Conservation (phyloP, 495 filamentous ascomycete species). For the Rostrohypoxylon terebratum region DNA sequence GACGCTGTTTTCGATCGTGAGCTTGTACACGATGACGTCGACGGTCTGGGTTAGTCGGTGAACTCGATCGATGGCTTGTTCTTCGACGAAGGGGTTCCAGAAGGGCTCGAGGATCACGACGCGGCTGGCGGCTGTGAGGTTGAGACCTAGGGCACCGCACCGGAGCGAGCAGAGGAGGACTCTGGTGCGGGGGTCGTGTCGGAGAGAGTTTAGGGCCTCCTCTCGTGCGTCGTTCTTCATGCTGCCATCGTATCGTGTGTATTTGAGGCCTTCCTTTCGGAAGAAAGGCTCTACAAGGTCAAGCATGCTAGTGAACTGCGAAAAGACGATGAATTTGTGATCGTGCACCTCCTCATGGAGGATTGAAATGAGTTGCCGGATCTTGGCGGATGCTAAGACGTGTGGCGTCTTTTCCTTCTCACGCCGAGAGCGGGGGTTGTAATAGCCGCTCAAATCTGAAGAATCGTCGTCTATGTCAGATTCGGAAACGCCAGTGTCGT, state of each 20-base stretch:
- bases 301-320: constrained; percentile 83
- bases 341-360: constrained; percentile 78
- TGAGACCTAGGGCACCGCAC: constrained; percentile 91
- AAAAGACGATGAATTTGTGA: constrained; percentile 98
- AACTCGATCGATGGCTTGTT: constrained; percentile 98
- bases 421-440: constrained; percentile 15
- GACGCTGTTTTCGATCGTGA: constrained; percentile 85
- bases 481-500: constrained; percentile 49
- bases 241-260: constrained; percentile 91
- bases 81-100: constrained; percentile 98
- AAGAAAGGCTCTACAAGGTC: constrained; percentile 96
- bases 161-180: constrained; percentile 92
- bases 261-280: constrained; percentile 73
- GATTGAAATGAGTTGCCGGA: constrained; percentile 82
- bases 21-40: constrained; percentile 93
- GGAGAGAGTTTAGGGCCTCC: constrained; percentile 75
- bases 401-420: constrained; percentile 52
- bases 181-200: constrained; percentile 76
- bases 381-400: constrained; percentile 85
- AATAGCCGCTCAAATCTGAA: constrained; percentile 57
- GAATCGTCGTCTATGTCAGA: constrained; percentile 58
- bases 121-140: constrained; percentile 91
- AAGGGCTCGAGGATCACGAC: constrained; percentile 97
- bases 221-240: constrained; percentile 96
- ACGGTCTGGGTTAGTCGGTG: constrained; percentile 95